Conservation (phyloP, 2,329 filamentous ascomycete species). For the Sarocladium kiliense region DNA sequence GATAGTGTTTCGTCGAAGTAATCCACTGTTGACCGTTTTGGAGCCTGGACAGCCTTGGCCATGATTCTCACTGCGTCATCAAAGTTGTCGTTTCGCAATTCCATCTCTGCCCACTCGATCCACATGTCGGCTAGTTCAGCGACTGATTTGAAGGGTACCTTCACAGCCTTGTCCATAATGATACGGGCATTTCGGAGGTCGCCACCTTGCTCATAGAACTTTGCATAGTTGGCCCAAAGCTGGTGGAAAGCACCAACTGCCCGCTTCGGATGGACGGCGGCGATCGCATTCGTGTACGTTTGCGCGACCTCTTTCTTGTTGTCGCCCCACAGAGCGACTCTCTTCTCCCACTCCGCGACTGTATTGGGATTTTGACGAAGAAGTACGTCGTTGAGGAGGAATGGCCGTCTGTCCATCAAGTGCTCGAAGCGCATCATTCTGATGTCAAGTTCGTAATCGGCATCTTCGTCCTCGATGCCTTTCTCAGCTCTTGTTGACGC, state of each 20-base stretch:
- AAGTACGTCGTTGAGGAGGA: slow-evolving; percentile 92
- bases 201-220: slow-evolving; percentile 87
- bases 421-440: slow-evolving; percentile 98
- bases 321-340: slow-evolving; percentile 90
- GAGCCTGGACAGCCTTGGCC: slow-evolving; percentile 95
- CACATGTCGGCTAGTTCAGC: slow-evolving; percentile 95
- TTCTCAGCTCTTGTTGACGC: slow-evolving; percentile 76
- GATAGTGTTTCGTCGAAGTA: slow-evolving; percentile 95
- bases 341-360: slow-evolving; percentile 94
- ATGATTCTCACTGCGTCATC: slow-evolving; percentile 92
- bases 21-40: slow-evolving; percentile 95
- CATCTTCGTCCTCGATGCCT: slow-evolving; percentile 70
- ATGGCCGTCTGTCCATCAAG: slow-evolving; percentile 92
- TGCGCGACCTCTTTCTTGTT: slow-evolving; percentile 89
- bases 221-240: slow-evolving; percentile 94
- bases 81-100: slow-evolving; percentile 91
- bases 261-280: slow-evolving; percentile 89
- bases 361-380: slow-evolving; percentile 95
- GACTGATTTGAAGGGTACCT: slow-evolving; percentile 97
- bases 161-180: slow-evolving; percentile 97
- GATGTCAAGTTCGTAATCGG: slow-evolving; percentile 92
- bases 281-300: slow-evolving; percentile 92
- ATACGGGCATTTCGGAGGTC: slow-evolving; percentile 80
- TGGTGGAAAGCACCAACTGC: slow-evolving; percentile 90
- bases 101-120: slow-evolving; percentile 99